Evolutionary conservation across 345 rosid species (phyloP), one percentile per base, ranked within the genome.

Genomic region (Acer saccharum): DNA sequence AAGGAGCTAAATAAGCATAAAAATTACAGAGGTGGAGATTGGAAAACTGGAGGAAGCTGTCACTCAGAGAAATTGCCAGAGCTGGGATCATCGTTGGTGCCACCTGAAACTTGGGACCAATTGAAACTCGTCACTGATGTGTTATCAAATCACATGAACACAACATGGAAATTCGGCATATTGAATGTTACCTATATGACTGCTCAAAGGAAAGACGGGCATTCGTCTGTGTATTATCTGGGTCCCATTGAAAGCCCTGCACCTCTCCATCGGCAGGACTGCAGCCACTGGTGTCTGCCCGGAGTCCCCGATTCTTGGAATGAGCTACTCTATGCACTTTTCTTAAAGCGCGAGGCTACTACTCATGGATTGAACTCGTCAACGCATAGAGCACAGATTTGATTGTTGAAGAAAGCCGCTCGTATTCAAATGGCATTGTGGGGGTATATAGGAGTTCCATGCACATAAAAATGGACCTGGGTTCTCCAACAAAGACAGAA

Each of bases 241-340:
- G 89, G 88, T 23, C 83, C 88, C 4, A 75, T 74, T 17, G 79
- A 65, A 39, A 79, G 91, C 79, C 95, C 90, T 29, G 95, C 90
- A 0, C 89, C 97, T 1, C 44, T 92, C 23, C 89, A 85, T 75
- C 88, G 89, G 66, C 97, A 92, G 78, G 99, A 94, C 77, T 96
- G 98, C 83, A 94, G 95, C 80, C 99, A 94, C 68, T 96, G 97
- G 99, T 96, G 95, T 85, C 90, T 96, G 54, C 99, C 98, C 10
- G 98, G 98, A 23, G 93, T 96, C 20, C 99, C 99, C 0, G 99
- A 94, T 77, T 75, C 93, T 6, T 94, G 97, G 99, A 96, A 96
- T 23, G 97, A 92, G 82, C 87, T 96, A 39, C 95, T 90, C 14
- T 91, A 87, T 43, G 87, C 94, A 0, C 35, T 90, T 66, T 71